Evolutionary conservation across 768 basidiomycete genomes (phyloP), one percentile per base, ranked within the genome.

Genomic region (Podaxis pistillaris): DNA sequence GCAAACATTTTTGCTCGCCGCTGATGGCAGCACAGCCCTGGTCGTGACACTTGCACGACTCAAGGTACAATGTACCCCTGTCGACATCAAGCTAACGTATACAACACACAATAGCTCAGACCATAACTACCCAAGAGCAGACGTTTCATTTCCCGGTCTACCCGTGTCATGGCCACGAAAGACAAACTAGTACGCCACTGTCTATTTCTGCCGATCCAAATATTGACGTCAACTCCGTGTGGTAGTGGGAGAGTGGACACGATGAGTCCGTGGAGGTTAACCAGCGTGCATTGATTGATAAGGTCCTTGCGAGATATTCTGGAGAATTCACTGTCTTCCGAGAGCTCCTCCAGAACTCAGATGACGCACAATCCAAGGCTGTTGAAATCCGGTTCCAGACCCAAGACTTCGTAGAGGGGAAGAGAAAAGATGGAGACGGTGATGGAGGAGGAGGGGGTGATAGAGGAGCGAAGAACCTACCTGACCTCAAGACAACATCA

Each of bases 241-340:
- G 26, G 24, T 62, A 84, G 83, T 84, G 82, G 83, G 81, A 76
- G 44, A 74, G 71, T 62, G 91, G 90, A 17, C 81, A 87, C 66
- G 91, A 92, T 68, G 91, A 92, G 69, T 84, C 88, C 0, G 89
- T 95, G 0, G 90, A 96, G 75, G 95, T 96, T 51, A 96, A 96
- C 73, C 96, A 96, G 72, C 85, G 96, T 19, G 95, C 94, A n/a
- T 79, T 97, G 62, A 96, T 98, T 58, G 96, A 97, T 81, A 98
- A 95, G 76, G 93, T 98, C 24, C 86, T 99, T 22, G 94, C 96
- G 9, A 82, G 96, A 26, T 99, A 99, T 76, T 93, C 91, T 12
- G 96, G 94, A 57, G 95, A 97, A 78, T 93, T 95, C 68, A 96
- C 95, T 17, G 83, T 83, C 8, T 83, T 83, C 66, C 77, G 96